Percentiles rank a stretch among this genome's conserved stretches.
These are phyloP conservation scores for Lactarius evosmus DNA, from an alignment of 768 basidiomycete species.

Conservation along the genomic window DNA sequence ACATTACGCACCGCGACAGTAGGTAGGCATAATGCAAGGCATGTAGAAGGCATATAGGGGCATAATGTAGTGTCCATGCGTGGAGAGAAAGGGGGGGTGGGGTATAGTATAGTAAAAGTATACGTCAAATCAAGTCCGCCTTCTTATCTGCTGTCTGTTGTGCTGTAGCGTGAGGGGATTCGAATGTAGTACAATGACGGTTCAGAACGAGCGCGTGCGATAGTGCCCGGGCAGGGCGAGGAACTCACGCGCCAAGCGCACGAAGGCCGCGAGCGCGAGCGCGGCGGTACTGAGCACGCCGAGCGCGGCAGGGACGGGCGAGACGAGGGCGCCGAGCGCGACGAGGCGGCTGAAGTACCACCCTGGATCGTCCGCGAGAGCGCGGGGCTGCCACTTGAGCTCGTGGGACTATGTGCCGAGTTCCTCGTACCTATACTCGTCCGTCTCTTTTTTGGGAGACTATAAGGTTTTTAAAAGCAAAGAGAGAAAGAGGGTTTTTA, in stretches of 20 bases:
- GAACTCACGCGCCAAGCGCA: slow-evolving; percentile 3
- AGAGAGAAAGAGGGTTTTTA: too few relatives aligned
- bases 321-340: slow-evolving; percentile 10
- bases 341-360: slow-evolving; percentile 23
- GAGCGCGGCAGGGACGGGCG: slow-evolving; percentile 15
- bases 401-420: slow-evolving; percentile 21
- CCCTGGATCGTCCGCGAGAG: slow-evolving; percentile 10
- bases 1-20: not conserved
- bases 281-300: not conserved
- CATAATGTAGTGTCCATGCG: not conserved
- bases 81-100: not conserved
- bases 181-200: too few relatives aligned
- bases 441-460: not conserved
- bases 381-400: slow-evolving; percentile 20
- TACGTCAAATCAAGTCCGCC: not conserved
- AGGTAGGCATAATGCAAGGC: too few relatives aligned
- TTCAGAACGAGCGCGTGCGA: slow-evolving; percentile 7
- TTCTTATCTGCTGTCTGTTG: too few relatives aligned
- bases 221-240: not conserved
- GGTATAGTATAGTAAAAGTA: not conserved
- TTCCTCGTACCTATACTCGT: slow-evolving; percentile 19
- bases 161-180: not conserved
- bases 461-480: too few relatives aligned
- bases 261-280: not conserved
- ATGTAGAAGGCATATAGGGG: not conserved